A percentile compares a stretch with the other conserved stretches of the same genome.
Conservation (phyloP, 495 filamentous ascomycete genomes). For the Aspergillus heteromorphus region DNA sequence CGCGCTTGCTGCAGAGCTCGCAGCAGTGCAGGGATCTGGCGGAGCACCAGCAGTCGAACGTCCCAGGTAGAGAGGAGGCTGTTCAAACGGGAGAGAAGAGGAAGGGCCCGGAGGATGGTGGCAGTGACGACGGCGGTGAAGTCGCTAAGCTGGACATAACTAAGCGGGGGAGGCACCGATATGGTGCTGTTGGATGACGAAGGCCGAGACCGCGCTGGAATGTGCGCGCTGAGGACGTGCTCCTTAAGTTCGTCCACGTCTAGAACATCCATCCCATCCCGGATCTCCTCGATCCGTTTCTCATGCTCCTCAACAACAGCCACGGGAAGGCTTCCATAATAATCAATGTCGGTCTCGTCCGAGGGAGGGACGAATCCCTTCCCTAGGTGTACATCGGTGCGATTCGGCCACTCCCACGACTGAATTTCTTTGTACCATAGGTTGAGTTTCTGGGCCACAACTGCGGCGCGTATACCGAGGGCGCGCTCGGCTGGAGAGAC, state of each 20-base stretch:
- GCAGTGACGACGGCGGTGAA: constrained; percentile 85
- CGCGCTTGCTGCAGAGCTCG: constrained; percentile 59
- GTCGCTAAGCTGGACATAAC: constrained; percentile 64
- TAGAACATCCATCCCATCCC: constrained; percentile 68
- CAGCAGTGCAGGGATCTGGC: constrained; percentile 64
- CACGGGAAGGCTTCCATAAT: constrained; percentile 65
- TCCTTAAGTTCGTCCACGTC: constrained; percentile 87
- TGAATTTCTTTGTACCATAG: constrained; percentile 75
- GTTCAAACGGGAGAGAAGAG: constrained; percentile 68
- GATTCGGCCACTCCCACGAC: constrained; percentile 66
- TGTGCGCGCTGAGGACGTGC: constrained; percentile 77
- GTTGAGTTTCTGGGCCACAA: constrained; percentile 67
- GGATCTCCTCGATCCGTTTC: constrained; percentile 70
- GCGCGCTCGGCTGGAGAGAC: constrained; percentile 63
- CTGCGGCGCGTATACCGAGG: constrained; percentile 66
- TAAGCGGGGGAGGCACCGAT: constrained; percentile 50
- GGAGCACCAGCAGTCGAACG: constrained; percentile 66
- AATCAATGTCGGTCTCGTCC: constrained; percentile 33
- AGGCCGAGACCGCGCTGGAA: constrained; percentile 50
- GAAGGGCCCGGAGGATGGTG: constrained; percentile 79
- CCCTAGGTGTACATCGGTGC: constrained; percentile 28
- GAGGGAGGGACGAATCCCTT: constrained; percentile 55
- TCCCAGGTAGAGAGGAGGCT: constrained; percentile 69
- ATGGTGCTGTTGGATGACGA: constrained; percentile 48
- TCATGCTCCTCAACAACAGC: constrained; percentile 61